These are phyloP conservation scores for Serendipita sp. DNA, from an alignment of 768 basidiomycete species.

Conservation along the genomic window DNA sequence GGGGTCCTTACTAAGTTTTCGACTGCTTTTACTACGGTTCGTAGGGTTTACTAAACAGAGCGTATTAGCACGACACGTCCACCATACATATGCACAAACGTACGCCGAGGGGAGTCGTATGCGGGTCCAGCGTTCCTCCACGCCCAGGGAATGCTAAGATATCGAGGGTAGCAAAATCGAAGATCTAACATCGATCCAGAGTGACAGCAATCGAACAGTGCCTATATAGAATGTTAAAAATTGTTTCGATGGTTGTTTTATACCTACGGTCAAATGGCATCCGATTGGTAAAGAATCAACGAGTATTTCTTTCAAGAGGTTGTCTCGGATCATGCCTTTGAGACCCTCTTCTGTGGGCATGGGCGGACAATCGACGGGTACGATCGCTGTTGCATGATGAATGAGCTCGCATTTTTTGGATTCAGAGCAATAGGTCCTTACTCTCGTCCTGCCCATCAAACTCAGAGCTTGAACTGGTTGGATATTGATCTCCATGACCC, in stretches of 20 bases:
- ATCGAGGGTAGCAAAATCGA: not conserved
- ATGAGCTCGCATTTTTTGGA: not conserved
- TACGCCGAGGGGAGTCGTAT: not conserved
- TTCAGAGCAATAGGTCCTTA: not conserved
- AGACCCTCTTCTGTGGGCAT: not conserved
- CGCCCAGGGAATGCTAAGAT: slow-evolving; percentile 1
- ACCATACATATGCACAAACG: not conserved
- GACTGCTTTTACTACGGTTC: not conserved
- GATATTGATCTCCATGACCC: not conserved
- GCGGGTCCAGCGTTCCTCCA: not conserved
- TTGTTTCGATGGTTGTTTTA: not conserved
- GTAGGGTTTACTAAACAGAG: not conserved
- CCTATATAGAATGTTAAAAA: not conserved
- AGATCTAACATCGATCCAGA: not conserved
- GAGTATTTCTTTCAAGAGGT: not conserved
- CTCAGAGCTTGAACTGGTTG: not conserved
- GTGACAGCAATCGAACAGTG: slow-evolving; percentile 3
- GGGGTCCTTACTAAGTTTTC: not conserved
- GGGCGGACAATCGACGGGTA: slow-evolving; percentile 3
- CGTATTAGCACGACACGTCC: not conserved
- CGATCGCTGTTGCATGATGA: not conserved
- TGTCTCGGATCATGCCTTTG: not conserved
- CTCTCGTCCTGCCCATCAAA: slow-evolving; percentile 2
- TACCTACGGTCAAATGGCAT: not conserved
- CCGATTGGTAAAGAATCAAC: not conserved